Evolutionary conservation across 805 yeast genomes (phyloP).

Genomic region (Sungouiella blattae): DNA sequence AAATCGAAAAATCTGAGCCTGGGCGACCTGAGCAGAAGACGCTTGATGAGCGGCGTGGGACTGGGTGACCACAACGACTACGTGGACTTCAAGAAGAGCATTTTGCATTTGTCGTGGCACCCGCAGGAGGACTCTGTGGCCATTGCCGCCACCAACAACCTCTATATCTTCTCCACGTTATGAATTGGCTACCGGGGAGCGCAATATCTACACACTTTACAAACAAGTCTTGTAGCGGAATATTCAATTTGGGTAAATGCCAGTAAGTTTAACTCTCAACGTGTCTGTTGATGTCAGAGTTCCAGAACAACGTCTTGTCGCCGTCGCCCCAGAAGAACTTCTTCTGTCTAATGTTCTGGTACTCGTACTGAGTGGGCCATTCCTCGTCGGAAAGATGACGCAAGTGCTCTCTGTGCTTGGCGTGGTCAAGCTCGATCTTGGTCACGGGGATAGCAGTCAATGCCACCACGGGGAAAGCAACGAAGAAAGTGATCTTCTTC

Average conservation of each 20-base stretch:
- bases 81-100: conserved; percentile 91
- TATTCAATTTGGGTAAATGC: too few species aligned
- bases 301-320: conserved; percentile 97
- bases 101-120: conserved; percentile 97
- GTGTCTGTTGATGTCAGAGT: conserved; percentile 87
- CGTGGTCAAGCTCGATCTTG: conserved; percentile 82
- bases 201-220: too few species aligned
- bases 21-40: conserved; percentile 38
- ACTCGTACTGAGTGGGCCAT: conserved; percentile 89
- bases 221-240: too few species aligned
- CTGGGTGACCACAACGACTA: conserved; percentile 61
- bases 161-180: conserved; percentile 77
- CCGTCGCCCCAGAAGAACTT: conserved; percentile 99
- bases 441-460: conserved; percentile 77
- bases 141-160: conserved; percentile 95
- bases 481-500: conserved; percentile 77
- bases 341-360: conserved; percentile 83
- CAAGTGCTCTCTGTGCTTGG: conserved; percentile 81
- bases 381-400: conserved; percentile 78
- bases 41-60: conserved; percentile 49
- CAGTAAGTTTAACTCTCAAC: conserved; percentile 29
- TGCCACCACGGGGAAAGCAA: conserved; percentile 80
- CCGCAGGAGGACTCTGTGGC: conserved; percentile 96
- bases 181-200: too few species aligned
- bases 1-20: conserved; percentile 64